phyloP scores from a whole-genome alignment of 257 asterid genomes.

The Mentha longifolia region DNA sequence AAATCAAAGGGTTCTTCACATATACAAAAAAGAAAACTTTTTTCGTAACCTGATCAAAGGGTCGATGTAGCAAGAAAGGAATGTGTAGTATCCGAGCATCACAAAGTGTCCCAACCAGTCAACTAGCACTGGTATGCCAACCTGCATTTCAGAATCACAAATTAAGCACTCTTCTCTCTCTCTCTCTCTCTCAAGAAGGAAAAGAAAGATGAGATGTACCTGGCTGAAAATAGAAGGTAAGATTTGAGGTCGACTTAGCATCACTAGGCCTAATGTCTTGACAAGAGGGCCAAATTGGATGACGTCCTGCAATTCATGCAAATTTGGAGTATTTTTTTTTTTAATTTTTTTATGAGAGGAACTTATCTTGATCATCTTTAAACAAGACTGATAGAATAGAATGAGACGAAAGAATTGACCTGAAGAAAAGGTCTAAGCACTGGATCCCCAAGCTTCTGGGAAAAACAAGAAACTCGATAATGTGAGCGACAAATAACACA shows the following conservation, averaged over 20 bases:
- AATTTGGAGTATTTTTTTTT: background rate
- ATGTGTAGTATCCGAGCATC: conserved; percentile 85
- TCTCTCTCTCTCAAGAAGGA: background rate
- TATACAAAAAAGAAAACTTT: background rate
- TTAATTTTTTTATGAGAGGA: too few species aligned
- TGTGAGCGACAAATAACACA: background rate
- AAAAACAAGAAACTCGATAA: too few species aligned
- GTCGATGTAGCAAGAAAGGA: conserved; percentile 73
- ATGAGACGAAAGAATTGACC: conserved; percentile 44
- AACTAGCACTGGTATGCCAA: conserved; percentile 73
- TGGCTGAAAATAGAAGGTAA: conserved; percentile 84
- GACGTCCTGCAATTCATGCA: conserved; percentile 64
- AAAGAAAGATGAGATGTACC: conserved; percentile 43
- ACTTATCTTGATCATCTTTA: background rate
- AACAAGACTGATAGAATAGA: conserved; percentile 10
- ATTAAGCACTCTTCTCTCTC: background rate
- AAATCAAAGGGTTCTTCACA: background rate
- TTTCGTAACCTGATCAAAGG: conserved; percentile 67
- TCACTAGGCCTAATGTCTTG: conserved; percentile 82
- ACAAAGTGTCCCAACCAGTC: conserved; percentile 89
- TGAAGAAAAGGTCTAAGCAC: conserved; percentile 98
- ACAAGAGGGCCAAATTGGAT: conserved; percentile 94
- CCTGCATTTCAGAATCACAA: conserved; percentile 52
- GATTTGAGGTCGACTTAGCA: conserved; percentile 70
- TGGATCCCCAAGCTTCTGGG: conserved; percentile 88